Percentiles rank a stretch among this genome's conserved stretches.
phyloP scores from a whole-genome alignment of 1,139 yeast species.

The Kurtzmaniella quercitrusa region DNA sequence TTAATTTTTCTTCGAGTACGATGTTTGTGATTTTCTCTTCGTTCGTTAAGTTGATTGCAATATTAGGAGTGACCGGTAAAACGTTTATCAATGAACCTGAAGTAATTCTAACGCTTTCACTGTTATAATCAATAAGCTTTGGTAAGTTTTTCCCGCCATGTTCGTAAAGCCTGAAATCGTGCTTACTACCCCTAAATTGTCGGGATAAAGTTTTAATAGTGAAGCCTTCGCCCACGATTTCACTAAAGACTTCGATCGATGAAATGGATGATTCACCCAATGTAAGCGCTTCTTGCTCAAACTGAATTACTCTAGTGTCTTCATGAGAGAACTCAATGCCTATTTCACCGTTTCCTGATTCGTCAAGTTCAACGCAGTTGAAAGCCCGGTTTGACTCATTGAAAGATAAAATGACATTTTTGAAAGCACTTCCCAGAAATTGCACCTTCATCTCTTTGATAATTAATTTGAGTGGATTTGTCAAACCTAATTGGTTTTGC shows the following conservation, averaged over 20 bases:
- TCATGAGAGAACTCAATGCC: neutral
- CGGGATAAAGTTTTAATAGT: neutral
- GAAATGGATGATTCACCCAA: conserved; percentile 23
- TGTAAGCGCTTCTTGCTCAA: conserved; percentile 18
- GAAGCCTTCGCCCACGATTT: conserved; percentile 5
- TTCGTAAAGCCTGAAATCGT: neutral
- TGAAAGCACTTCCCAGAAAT: neutral
- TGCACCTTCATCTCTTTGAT: neutral
- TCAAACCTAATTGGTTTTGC: neutral
- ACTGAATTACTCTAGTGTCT: conserved; percentile 18
- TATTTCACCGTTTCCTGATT: neutral
- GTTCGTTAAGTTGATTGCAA: conserved; percentile 10
- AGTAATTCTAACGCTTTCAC: neutral
- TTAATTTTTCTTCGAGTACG: conserved; percentile 28
- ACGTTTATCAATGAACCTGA: conserved; percentile 12
- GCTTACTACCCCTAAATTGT: neutral
- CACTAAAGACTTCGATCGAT: conserved; percentile 14
- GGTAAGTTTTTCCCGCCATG: neutral
- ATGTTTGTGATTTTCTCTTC: conserved; percentile 11
- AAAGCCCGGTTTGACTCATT: neutral
- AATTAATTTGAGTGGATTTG: neutral
- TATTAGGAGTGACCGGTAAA: conserved; percentile 21
- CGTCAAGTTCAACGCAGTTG: neutral
- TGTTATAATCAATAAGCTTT: neutral
- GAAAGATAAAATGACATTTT: neutral